phyloP scores from a whole-genome alignment of 371 early-diverging fungal species.

The Choanephora cucurbitarum region DNA sequence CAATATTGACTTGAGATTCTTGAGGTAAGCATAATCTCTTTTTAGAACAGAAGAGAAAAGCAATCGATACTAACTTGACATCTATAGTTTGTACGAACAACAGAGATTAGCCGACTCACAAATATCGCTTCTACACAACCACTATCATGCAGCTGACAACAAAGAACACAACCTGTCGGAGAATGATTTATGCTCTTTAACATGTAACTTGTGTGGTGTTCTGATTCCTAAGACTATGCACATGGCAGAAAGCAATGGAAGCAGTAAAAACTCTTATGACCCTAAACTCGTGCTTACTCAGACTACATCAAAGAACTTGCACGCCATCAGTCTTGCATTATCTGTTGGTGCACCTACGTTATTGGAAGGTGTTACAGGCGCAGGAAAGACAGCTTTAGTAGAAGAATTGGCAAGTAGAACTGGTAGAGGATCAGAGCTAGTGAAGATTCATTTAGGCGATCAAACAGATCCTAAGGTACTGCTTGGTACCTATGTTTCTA shows the following conservation, averaged over 20 bases:
- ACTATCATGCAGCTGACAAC: conserved; percentile 29
- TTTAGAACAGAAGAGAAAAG: neutral
- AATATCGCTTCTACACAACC: conserved; percentile 37
- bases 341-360: conserved; percentile 89
- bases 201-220: conserved; percentile 69
- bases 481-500: conserved; percentile 95
- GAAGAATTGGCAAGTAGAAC: conserved; percentile 85
- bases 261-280: conserved; percentile 19
- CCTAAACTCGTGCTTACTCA: conserved; percentile 69
- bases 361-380: conserved; percentile 91
- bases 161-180: conserved; percentile 28
- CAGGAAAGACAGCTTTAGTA: conserved; percentile 95
- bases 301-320: conserved; percentile 74
- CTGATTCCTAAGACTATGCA: conserved; percentile 45
- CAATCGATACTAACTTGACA: neutral
- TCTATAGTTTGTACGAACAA: conserved; percentile 45
- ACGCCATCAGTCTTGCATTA: conserved; percentile 79
- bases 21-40: conserved; percentile 29
- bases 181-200: conserved; percentile 55
- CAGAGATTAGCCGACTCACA: conserved; percentile 44
- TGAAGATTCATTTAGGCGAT: conserved; percentile 98
- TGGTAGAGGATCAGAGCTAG: conserved; percentile 71
- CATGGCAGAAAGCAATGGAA: conserved; percentile 17
- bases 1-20: conserved; percentile 47
- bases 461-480: conserved; percentile 98